Evolutionary conservation across 306 rosid species (phyloP), one percentile per base, ranked within the genome.

Genomic region (Vigna unguiculata): DNA sequence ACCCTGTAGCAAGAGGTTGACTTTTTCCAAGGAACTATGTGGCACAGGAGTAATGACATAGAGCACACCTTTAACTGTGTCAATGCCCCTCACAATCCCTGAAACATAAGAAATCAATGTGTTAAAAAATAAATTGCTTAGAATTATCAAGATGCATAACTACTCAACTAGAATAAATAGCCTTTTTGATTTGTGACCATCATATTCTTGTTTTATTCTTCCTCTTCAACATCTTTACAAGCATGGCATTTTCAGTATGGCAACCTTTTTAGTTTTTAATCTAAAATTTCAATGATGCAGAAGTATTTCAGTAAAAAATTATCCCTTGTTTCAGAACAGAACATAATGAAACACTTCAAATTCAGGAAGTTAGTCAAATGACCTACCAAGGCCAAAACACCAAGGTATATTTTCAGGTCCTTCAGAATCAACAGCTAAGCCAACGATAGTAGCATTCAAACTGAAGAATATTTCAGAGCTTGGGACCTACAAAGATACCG

Each of bases 41-140:
- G 89, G 92, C 62, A 92, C 92, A n/a, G 98, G 97, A 63, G 98
- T 89, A 68, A 95, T 88, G 80, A 92, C 88, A 82, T 85, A 89
- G 57, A 95, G 85, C 76, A 90, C 52, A 62, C 96, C 92, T 88
- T 89, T 92, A 48, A 53, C 21, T 7, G 89, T 84, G 85, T 95
- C 98, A 24, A 95, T 81, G 78, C 91, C 93, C 87, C 97, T 90
- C 86, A 95, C 95, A 77, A 95, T 92, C 69, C 98, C 98, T 92
- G 83, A 73, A 77, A 74, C 63, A 87, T 30, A 41, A 68, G 76
- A 75, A 75, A 78, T 77, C 59, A 64, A 59, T 63, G 51, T 65
- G 32, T 49, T 71, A 10, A 69, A 36, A 43, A 52, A 70, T 54
- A 30, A 75, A 54, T 36, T n/a, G 54, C 55, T 62, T 9, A 48